A percentile compares a stretch with the other conserved stretches of the same genome.
phyloP scores from a whole-genome alignment of 345 rosid species.

The Eucalyptus erythrocorys region DNA sequence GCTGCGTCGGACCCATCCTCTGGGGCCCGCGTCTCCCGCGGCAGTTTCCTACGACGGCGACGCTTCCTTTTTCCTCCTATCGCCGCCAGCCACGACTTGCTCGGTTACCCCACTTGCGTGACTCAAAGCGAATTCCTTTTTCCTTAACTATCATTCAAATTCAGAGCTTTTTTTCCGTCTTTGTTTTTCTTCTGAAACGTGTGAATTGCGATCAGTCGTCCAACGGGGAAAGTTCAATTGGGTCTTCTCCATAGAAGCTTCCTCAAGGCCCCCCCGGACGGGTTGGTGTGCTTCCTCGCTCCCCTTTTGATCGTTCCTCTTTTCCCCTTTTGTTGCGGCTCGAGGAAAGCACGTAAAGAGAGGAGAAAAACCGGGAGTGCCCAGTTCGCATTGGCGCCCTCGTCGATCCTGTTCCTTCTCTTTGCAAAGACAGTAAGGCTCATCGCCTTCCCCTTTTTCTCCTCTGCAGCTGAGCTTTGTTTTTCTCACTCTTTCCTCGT shows the following conservation, averaged over 20 bases:
- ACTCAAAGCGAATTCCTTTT: background rate
- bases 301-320: background rate
- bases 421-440: background rate
- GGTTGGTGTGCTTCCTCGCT: background rate
- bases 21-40: background rate
- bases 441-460: background rate
- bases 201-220: background rate
- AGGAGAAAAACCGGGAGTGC: background rate
- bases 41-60: background rate
- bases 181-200: background rate
- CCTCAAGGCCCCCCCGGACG: background rate
- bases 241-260: background rate
- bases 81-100: background rate
- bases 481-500: background rate
- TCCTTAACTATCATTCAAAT: background rate
- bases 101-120: background rate
- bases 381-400: background rate
- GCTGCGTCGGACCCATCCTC: background rate
- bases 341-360: background rate
- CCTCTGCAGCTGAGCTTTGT: background rate
- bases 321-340: background rate
- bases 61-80: background rate
- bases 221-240: background rate
- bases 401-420: background rate
- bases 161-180: background rate